Percentiles rank a stretch among this genome's conserved stretches.
Evolutionary conservation across 345 rosid genomes (phyloP).

Genomic region (Rhodamnia rubescens): DNA sequence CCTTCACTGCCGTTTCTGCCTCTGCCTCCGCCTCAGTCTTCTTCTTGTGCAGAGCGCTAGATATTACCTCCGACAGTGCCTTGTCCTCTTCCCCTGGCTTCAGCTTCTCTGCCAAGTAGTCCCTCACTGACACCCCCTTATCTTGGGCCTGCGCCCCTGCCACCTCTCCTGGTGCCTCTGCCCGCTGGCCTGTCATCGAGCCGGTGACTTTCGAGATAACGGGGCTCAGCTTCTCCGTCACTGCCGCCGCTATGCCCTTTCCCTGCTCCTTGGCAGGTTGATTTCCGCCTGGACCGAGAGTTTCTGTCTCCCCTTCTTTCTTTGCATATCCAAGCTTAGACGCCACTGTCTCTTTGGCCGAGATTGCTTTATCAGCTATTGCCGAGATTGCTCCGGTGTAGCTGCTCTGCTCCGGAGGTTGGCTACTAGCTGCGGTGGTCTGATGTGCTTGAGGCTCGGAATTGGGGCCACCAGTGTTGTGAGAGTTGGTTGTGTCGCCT

Average conservation of each 20-base stretch:
- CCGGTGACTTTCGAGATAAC: conserved; percentile 37
- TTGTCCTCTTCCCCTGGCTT: conserved; percentile 72
- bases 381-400: conserved; percentile 3
- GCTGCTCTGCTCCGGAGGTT: conserved; percentile 11
- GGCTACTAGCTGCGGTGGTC: neutral
- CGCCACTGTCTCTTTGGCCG: neutral
- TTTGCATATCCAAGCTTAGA: neutral
- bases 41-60: conserved; percentile 25
- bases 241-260: conserved; percentile 31
- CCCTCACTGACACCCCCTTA: conserved; percentile 39
- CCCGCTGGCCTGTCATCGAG: conserved; percentile 2
- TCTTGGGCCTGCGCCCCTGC: conserved; percentile 12
- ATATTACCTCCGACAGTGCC: conserved; percentile 50
- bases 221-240: conserved; percentile 37
- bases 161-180: neutral
- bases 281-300: neutral
- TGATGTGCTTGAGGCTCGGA: neutral
- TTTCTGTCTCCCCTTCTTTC: neutral
- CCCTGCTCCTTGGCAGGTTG: conserved; percentile 21
- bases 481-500: neutral
- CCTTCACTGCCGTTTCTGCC: neutral
- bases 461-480: neutral
- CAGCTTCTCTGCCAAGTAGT: conserved; percentile 44
- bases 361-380: conserved; percentile 2
- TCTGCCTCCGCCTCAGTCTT: neutral